Percentiles rank a stretch among this genome's conserved stretches.
These are phyloP conservation scores for Chytridiales sp. DNA, from an alignment of 371 early-diverging fungal genomes.

Conservation along the genomic window DNA sequence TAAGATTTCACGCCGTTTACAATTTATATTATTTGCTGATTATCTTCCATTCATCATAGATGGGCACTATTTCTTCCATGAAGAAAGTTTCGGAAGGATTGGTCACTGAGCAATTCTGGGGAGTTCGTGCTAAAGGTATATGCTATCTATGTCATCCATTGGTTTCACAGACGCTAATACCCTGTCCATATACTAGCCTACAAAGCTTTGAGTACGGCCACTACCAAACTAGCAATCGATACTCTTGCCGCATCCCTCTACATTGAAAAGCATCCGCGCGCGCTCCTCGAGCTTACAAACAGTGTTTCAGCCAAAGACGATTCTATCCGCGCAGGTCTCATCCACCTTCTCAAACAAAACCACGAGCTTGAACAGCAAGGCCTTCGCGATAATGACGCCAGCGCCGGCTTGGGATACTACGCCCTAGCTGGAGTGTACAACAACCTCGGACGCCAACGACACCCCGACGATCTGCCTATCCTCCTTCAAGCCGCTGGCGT, in stretches of 20 bases:
- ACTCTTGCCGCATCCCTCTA: conserved; percentile 48
- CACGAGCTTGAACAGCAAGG: no score
- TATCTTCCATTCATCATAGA: conserved; percentile 37
- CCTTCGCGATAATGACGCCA: conserved; percentile 35
- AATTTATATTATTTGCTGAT: not conserved
- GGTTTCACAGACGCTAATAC: not conserved
- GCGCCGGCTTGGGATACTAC: conserved; percentile 6
- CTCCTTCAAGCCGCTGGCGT: conserved; percentile 32
- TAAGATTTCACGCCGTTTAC: not conserved
- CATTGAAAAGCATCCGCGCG: conserved; percentile 45
- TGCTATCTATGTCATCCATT: not conserved
- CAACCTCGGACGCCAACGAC: conserved; percentile 47
- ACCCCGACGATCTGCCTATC: conserved; percentile 43
- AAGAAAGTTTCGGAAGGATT: conserved; percentile 43
- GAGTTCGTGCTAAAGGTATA: conserved; percentile 46
- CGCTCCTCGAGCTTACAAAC: conserved; percentile 29
- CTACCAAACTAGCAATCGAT: conserved; percentile 41
- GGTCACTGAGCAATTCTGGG: conserved; percentile 46
- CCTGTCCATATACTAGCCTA: conserved; percentile 31
- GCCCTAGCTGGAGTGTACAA: conserved; percentile 37
- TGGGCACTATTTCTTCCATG: conserved; percentile 40
- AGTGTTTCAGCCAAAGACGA: conserved; percentile 36
- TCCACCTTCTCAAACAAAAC: conserved; percentile 34
- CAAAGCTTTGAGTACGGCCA: conserved; percentile 36
- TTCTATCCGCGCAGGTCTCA: conserved; percentile 40